Percentiles rank a stretch among this genome's conserved stretches.
Conservation (phyloP, 305 asterid genomes). For the Andrographis paniculata region DNA sequence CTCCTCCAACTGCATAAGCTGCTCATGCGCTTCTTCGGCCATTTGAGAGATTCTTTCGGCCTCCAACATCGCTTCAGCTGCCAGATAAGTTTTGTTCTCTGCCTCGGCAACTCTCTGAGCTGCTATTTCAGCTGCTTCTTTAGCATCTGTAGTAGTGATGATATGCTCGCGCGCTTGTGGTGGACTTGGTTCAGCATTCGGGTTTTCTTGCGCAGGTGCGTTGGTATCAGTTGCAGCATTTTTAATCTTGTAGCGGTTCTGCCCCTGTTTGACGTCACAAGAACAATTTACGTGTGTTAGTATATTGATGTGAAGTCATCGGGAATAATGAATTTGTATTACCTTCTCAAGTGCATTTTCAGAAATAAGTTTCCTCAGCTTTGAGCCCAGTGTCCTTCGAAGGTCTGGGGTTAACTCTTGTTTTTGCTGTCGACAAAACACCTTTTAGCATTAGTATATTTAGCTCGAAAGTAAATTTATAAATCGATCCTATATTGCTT, state of each 20-base stretch:
- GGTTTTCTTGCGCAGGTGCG: constrained; percentile 27
- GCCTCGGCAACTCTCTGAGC: constrained; percentile 48
- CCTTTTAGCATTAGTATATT: background rate
- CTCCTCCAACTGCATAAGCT: constrained; percentile 30
- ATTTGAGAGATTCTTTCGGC: constrained; percentile 39
- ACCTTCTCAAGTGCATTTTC: constrained; percentile 54
- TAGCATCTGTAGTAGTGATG: constrained; percentile 26
- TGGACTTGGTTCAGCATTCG: constrained; percentile 24
- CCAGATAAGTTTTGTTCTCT: constrained; percentile 39
- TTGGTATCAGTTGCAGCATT: constrained; percentile 20
- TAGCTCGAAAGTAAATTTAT: background rate
- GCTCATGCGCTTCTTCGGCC: constrained; percentile 48
- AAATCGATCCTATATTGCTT: too few species aligned
- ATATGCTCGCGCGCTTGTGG: constrained; percentile 17
- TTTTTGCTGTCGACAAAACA: constrained; percentile 30
- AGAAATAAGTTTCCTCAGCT: constrained; percentile 37
- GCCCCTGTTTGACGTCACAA: constrained; percentile 23
- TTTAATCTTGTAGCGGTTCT: constrained; percentile 27
- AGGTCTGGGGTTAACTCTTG: constrained; percentile 30
- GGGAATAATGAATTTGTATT: constrained; percentile 7
- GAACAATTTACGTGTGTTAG: background rate
- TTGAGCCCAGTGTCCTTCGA: constrained; percentile 34
- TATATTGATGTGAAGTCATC: too few species aligned
- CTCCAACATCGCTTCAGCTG: constrained; percentile 55
- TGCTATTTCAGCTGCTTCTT: constrained; percentile 37